phyloP scores from a whole-genome alignment of 257 asterid species.

The Osmanthus fragrans region DNA sequence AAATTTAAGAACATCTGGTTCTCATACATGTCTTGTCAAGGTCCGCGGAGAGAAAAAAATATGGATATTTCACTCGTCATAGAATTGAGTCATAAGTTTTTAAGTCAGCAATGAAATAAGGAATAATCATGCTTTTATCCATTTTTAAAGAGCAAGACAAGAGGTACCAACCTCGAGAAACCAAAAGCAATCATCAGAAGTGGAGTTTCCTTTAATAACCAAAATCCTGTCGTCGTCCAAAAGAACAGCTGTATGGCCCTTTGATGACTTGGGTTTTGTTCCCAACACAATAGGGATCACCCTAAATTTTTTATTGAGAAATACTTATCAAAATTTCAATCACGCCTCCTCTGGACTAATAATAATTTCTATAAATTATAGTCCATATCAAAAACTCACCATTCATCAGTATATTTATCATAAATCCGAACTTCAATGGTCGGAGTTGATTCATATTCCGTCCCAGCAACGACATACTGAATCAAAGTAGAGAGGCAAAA shows the following conservation, averaged over 20 bases:
- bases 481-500: slow-evolving; percentile 27
- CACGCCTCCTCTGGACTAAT: slow-evolving; percentile 6
- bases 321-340: slow-evolving; percentile 7
- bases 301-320: slow-evolving; percentile 44
- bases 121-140: not conserved
- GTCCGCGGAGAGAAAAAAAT: not conserved
- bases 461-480: slow-evolving; percentile 68
- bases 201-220: slow-evolving; percentile 57
- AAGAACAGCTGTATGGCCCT: slow-evolving; percentile 61
- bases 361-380: slow-evolving; percentile 1
- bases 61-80: not conserved
- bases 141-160: not conserved
- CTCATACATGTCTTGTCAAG: not conserved
- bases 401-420: slow-evolving; percentile 49
- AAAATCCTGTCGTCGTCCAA: slow-evolving; percentile 58
- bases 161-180: slow-evolving; percentile 78
- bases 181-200: slow-evolving; percentile 76
- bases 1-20: not conserved
- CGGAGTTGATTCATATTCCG: slow-evolving; percentile 40
- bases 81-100: not conserved
- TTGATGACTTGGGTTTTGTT: slow-evolving; percentile 59
- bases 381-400: slow-evolving; percentile 40
- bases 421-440: slow-evolving; percentile 47
- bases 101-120: not conserved
- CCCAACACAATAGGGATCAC: slow-evolving; percentile 69